Conservation (phyloP, 2,329 filamentous ascomycete genomes). For the Dactylonectria estremocensis region DNA sequence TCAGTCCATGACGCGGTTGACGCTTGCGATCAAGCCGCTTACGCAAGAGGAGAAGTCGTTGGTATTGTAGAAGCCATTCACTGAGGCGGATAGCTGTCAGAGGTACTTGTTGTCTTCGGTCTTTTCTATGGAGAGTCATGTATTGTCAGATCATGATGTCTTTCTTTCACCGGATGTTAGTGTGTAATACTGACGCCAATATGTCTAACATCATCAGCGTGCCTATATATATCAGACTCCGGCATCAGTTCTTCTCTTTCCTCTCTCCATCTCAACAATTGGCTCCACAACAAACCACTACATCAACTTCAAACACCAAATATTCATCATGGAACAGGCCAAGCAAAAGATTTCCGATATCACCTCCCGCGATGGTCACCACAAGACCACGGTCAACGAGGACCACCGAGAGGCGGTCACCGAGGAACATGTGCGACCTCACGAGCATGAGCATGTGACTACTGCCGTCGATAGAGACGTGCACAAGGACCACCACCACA, state of each 20-base stretch:
- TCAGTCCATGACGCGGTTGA: not conserved
- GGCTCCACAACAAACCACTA: not conserved
- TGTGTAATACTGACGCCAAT: not conserved
- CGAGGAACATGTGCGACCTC: conserved; percentile 72
- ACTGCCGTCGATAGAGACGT: conserved; percentile 78
- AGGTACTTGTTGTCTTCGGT: not conserved
- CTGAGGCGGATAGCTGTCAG: no score
- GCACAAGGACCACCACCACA: conserved; percentile 82
- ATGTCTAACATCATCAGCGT: not conserved
- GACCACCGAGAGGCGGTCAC: conserved; percentile 72
- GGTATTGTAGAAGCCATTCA: no score
- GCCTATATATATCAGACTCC: not conserved
- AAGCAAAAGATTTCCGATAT: conserved; percentile 75
- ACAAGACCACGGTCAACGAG: conserved; percentile 81
- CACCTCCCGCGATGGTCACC: conserved; percentile 73
- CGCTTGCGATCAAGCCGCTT: not conserved
- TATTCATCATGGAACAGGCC: conserved; percentile 72
- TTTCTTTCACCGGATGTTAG: not conserved
- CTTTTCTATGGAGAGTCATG: not conserved
- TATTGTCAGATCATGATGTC: not conserved
- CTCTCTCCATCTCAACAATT: not conserved
- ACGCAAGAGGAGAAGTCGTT: not conserved
- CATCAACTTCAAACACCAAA: not conserved
- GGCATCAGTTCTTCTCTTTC: not conserved
- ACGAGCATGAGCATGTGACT: conserved; percentile 73